Conservation (phyloP, 2,329 filamentous ascomycete species). For the Cladosporium velox region DNA sequence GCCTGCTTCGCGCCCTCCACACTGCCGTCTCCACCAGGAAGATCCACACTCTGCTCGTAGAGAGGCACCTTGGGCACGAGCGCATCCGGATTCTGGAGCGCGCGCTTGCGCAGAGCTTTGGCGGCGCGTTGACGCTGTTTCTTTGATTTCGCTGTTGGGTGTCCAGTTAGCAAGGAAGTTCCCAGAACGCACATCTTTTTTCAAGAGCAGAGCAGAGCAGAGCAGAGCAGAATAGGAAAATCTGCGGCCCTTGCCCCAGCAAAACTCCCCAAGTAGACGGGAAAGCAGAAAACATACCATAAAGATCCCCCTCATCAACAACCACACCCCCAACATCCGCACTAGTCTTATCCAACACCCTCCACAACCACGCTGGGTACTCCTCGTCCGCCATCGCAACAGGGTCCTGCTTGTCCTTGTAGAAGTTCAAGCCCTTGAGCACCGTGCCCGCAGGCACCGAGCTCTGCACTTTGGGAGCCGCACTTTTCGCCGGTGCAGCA, state of each 20-base stretch:
- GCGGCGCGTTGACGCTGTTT: constrained; percentile 74
- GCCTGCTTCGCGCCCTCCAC: constrained; percentile 50
- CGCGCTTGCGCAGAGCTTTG: constrained; percentile 63
- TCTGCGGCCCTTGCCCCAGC: too few species aligned
- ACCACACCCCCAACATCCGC: constrained; percentile 56
- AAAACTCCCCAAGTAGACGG: not conserved
- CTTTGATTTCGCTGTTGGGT: constrained; percentile 71
- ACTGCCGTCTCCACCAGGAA: constrained; percentile 58
- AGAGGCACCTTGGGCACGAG: constrained; percentile 67
- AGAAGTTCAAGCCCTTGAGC: constrained; percentile 73
- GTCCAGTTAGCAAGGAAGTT: too few species aligned
- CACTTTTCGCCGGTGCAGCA: constrained; percentile 36
- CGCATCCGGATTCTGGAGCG: constrained; percentile 66
- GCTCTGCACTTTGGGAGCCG: constrained; percentile 34
- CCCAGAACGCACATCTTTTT: too few species aligned
- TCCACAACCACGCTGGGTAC: constrained; percentile 82
- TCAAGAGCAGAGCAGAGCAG: too few species aligned
- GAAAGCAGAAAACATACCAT: constrained; percentile 62
- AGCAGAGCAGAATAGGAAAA: too few species aligned
- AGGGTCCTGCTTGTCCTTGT: constrained; percentile 72
- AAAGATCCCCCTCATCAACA: constrained; percentile 70
- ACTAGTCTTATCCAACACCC: constrained; percentile 58
- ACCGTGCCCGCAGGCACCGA: constrained; percentile 68
- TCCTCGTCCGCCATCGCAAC: constrained; percentile 72
- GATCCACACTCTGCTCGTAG: constrained; percentile 75